phyloP scores from a whole-genome alignment of 176 grass and related monocot species.

The Luzula sylvatica region DNA sequence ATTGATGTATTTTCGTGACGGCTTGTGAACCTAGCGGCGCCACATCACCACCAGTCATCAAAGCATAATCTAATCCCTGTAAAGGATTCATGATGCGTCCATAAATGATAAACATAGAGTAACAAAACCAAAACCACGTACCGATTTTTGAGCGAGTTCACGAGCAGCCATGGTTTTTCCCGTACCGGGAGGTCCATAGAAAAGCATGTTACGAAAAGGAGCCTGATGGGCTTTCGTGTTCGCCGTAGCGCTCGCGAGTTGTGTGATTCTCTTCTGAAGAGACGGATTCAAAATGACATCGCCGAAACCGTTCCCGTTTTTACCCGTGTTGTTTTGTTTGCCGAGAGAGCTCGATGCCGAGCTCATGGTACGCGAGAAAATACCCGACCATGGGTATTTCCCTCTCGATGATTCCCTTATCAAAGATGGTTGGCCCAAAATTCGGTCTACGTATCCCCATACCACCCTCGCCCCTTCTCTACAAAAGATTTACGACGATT shows the following conservation, averaged over 20 bases:
- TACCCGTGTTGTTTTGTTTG: constrained; percentile 38
- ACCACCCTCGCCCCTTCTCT: constrained; percentile 94
- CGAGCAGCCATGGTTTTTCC: constrained; percentile 97
- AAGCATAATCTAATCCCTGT: constrained; percentile 89
- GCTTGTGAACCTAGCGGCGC: constrained; percentile 89
- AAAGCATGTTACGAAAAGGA: constrained; percentile 97
- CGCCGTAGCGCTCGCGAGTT: constrained; percentile 84
- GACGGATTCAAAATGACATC: constrained; percentile 94
- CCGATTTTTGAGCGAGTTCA: constrained; percentile 80
- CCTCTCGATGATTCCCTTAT: constrained; percentile 95
- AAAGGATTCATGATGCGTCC: neutral
- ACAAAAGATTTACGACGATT: constrained; percentile 12
- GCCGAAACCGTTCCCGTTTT: constrained; percentile 79
- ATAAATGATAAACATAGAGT: neutral
- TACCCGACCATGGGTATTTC: constrained; percentile 84
- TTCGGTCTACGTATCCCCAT: constrained; percentile 97
- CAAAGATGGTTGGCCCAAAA: constrained; percentile 92
- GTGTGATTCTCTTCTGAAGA: constrained; percentile 81
- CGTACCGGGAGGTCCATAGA: constrained; percentile 96
- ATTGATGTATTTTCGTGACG: constrained; percentile 96
- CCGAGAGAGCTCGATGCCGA: constrained; percentile 52
- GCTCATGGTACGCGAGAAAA: constrained; percentile 47
- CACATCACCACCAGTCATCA: constrained; percentile 99
- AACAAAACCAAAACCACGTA: constrained; percentile 24
- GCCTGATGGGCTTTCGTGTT: constrained; percentile 97